These are phyloP conservation scores for Taiozyma onychis DNA, from an alignment of 1,139 yeast species.

Conservation along the genomic window DNA sequence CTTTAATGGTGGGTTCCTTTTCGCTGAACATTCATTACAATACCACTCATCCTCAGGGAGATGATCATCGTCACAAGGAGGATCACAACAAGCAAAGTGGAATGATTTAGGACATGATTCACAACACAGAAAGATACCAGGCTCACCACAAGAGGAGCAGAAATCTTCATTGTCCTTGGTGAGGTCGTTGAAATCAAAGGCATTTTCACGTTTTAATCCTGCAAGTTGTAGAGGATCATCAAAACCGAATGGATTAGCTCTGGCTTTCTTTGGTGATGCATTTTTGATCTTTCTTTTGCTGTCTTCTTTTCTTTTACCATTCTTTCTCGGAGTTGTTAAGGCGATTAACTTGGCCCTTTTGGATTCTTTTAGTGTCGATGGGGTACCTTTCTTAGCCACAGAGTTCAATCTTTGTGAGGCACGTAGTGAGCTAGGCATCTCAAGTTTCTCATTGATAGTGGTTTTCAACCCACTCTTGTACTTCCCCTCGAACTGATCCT, in stretches of 20 bases:
- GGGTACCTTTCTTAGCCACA: slow-evolving; percentile 17
- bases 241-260: slow-evolving; percentile 27
- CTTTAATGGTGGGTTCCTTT: slow-evolving; percentile 25
- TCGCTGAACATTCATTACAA: slow-evolving; percentile 65
- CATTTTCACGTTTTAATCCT: slow-evolving; percentile 22
- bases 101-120: slow-evolving; percentile 90
- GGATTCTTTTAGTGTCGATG: slow-evolving; percentile 1
- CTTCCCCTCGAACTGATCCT: slow-evolving; percentile 1
- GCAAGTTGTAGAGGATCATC: slow-evolving; percentile 22
- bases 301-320: slow-evolving; percentile 11
- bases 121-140: slow-evolving; percentile 89
- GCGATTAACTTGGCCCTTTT: background rate
- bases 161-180: slow-evolving; percentile 65
- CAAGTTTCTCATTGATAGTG: slow-evolving; percentile 28
- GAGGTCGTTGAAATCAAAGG: slow-evolving; percentile 19
- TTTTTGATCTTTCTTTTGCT: slow-evolving; percentile 21
- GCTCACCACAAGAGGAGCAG: slow-evolving; percentile 82
- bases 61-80: slow-evolving; percentile 70
- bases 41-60: slow-evolving; percentile 90
- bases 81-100: slow-evolving; percentile 87
- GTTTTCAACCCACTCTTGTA: slow-evolving; percentile 29
- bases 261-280: slow-evolving; percentile 23
- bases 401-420: slow-evolving; percentile 17
- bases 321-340: slow-evolving; percentile 3
- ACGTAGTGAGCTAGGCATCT: slow-evolving; percentile 35